These are phyloP conservation scores for Trichophyton rubrum DNA, from an alignment of 2,329 filamentous ascomycete species.

Conservation along the genomic window DNA sequence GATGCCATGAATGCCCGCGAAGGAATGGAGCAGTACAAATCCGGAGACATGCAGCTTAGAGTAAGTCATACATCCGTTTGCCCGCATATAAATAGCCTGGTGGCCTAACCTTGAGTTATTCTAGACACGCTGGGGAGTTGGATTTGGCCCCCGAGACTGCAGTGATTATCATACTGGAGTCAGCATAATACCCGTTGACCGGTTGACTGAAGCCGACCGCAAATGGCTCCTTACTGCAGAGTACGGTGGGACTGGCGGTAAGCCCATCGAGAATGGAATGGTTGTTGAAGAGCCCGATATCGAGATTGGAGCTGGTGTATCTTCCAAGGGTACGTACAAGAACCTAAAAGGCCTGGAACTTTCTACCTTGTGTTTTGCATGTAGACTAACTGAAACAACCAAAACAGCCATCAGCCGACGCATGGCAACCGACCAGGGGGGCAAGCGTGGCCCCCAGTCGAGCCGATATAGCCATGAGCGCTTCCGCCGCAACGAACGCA, in stretches of 20 bases:
- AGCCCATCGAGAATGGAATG: constrained; percentile 65
- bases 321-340: constrained; percentile 57
- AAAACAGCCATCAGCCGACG: constrained; percentile 38
- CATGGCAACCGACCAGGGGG: constrained; percentile 40
- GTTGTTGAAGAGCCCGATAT: constrained; percentile 96
- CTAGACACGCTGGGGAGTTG: constrained; percentile 91
- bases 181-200: constrained; percentile 83
- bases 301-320: constrained; percentile 93
- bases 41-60: constrained; percentile 59
- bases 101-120: constrained; percentile 7
- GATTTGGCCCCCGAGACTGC: constrained; percentile 92
- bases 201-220: constrained; percentile 87
- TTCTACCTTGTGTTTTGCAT: background rate
- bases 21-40: constrained; percentile 69
- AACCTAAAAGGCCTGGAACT: background rate
- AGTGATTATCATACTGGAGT: constrained; percentile 88
- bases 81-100: constrained; percentile 5
- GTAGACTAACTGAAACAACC: constrained; percentile 11
- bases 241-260: constrained; percentile 81
- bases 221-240: constrained; percentile 96
- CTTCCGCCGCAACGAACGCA: constrained; percentile 20
- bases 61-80: constrained; percentile 37
- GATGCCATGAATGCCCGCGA: constrained; percentile 76
- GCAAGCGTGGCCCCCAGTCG: constrained; percentile 38
- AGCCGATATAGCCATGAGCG: constrained; percentile 24